phyloP scores from a whole-genome alignment of 192 early-diverging fungal species.

The Coemansia sp. region DNA sequence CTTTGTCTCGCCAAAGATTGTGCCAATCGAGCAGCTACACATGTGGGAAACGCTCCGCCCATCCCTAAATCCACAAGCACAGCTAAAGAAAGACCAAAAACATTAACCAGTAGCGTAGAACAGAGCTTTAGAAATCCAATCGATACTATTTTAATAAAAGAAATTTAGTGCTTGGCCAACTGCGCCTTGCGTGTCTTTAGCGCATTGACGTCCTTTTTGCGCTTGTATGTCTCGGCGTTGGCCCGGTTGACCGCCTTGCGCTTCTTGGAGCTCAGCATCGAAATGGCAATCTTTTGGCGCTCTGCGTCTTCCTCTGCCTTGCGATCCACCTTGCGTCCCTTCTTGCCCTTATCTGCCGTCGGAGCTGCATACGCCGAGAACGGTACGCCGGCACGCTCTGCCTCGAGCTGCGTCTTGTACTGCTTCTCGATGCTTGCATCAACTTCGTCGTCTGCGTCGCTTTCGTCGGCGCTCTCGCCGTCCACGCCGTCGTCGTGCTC shows the following conservation, averaged over 20 bases:
- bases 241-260: constrained; percentile 53
- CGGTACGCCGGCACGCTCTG: constrained; percentile 41
- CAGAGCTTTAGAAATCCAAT: no score
- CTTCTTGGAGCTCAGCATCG: constrained; percentile 57
- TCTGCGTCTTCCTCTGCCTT: constrained; percentile 50
- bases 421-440: constrained; percentile 45
- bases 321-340: constrained; percentile 26
- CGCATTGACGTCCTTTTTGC: constrained; percentile 35
- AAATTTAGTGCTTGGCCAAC: background rate
- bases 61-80: background rate
- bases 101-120: no score
- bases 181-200: constrained; percentile 44
- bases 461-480: constrained; percentile 64
- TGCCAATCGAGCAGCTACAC: constrained; percentile 23
- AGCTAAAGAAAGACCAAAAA: background rate
- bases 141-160: constrained; percentile 3
- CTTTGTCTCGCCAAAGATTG: constrained; percentile 35
- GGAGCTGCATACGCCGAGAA: constrained; percentile 20
- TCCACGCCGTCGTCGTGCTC: constrained; percentile 48
- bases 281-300: constrained; percentile 52
- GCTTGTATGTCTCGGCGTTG: constrained; percentile 37
- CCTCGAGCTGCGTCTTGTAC: constrained; percentile 47
- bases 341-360: background rate
- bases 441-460: constrained; percentile 58
- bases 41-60: constrained; percentile 19